Base-by-base conservation (phyloP, 768 basidiomycete genomes). In the Chiua virens region DNA sequence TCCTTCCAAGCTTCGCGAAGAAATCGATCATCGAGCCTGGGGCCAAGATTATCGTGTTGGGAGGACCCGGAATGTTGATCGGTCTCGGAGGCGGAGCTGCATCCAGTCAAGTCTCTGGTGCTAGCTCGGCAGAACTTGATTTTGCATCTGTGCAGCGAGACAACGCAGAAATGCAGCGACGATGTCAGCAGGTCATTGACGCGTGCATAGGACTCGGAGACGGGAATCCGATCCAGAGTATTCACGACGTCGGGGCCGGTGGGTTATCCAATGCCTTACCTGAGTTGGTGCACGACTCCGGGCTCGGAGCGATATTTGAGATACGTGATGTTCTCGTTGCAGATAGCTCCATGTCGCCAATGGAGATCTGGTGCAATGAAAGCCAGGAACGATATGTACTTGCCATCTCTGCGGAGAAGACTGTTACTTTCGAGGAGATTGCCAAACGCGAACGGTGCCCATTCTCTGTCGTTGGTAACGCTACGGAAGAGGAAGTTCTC, bases 361-460 rank as follows among this genome's bases (percentile, higher is more conserved):
- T 99, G 96, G 96, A 98, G 73, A 98, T 98, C 44, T 99, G 97
- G 97, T 98, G 97, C 67, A 99, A 99, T 71, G 97, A 99, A 72
- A 89, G 86, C 57, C 97, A 98, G 74, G 97, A 98, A 63, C 86
- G 97, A 35, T 99, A 98, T 66, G 97, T 98, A 25, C 79, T 98
- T 27, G 97, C 97, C 9, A 80, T 99, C 53, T 81, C 82, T 1
- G 81, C 83, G 3, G 77, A 80, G 17, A 80, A 79, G 50, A 74
- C 84, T 20, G 68, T 71, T 3, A 68, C 72, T 5, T 98, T 99
- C 70, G 83, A 85, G 60, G 71, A 60, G 13, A 86, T 98, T 39
- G 92, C 92, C 3, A 78, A 79, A 64, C 80, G 97, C 59, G 97
- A 99, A 67, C 77, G 97, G 45, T 96, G 93, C 66, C 96, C 95